phyloP scores from a whole-genome alignment of 2,329 filamentous ascomycete species.

The Penicillium olsonii region DNA sequence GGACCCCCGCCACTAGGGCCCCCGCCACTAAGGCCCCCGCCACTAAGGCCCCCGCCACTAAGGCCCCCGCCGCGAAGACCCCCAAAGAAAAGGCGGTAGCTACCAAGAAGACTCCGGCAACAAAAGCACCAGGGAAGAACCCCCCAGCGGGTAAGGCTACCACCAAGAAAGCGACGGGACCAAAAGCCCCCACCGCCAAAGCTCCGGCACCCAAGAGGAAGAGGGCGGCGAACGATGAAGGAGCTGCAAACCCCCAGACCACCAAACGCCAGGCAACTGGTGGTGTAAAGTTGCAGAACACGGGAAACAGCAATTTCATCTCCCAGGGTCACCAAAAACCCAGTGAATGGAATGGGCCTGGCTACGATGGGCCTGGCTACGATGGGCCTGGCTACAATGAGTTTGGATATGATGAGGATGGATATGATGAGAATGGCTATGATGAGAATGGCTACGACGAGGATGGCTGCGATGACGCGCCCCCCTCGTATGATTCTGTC shows the following conservation, averaged over 20 bases:
- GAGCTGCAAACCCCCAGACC: neutral
- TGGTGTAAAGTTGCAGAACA: neutral
- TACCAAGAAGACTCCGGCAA: neutral
- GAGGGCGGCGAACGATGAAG: neutral
- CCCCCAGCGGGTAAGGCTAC: neutral
- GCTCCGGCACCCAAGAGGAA: slow-evolving; percentile 1
- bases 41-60: neutral
- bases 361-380: neutral
- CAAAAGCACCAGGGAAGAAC: neutral
- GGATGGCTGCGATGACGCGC: neutral
- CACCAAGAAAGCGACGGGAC: neutral
- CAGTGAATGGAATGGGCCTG: neutral
- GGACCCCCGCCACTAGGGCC: too few relatives aligned
- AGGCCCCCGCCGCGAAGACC: neutral
- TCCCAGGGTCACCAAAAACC: too few relatives aligned
- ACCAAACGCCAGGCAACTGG: neutral
- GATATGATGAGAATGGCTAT: neutral
- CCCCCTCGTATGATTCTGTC: neutral
- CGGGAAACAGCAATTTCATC: too few relatives aligned
- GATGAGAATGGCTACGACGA: neutral
- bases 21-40: neutral
- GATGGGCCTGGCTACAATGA: neutral
- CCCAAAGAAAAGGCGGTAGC: too few relatives aligned
- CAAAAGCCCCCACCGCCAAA: neutral
- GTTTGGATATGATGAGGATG: neutral